Evolutionary conservation across 2,329 filamentous ascomycete genomes (phyloP).

Genomic region (Exophiala oligosperma): DNA sequence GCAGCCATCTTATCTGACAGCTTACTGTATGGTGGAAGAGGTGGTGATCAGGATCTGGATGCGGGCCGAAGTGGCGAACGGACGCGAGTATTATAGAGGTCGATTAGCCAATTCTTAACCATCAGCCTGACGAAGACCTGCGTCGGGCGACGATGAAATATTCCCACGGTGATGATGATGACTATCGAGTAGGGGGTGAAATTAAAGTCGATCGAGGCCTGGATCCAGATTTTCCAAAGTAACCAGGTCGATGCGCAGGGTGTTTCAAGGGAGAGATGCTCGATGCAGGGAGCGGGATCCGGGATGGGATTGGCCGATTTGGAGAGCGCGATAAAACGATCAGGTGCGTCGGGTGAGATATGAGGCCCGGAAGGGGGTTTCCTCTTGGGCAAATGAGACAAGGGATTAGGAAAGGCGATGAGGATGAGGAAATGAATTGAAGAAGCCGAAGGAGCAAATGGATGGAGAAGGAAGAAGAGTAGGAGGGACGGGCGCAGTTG

Average conservation of each 20-base stretch:
- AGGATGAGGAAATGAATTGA: neutral
- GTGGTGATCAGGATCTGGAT: conserved; percentile 5
- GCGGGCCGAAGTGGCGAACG: neutral
- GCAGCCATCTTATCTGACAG: conserved; percentile 21
- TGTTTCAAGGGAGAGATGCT: conserved; percentile 14
- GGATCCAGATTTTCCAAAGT: neutral
- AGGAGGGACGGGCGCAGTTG: neutral
- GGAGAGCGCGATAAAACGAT: neutral
- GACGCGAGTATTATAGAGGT: conserved; percentile 10
- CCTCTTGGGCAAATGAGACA: neutral
- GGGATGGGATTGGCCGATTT: neutral
- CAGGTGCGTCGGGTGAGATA: neutral
- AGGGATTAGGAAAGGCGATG: neutral
- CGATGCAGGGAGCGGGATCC: neutral
- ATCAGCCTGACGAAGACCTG: neutral
- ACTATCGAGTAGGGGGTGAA: conserved; percentile 2
- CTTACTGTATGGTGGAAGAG: neutral
- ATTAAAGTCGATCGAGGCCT: conserved; percentile 8
- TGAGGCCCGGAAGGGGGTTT: neutral
- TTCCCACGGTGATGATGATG: neutral
- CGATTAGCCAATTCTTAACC: neutral
- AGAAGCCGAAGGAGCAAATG: too few species aligned
- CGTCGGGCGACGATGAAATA: neutral
- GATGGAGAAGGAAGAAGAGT: too few species aligned
- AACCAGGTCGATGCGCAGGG: conserved; percentile 1